Percentiles rank a stretch among this genome's conserved stretches.
phyloP scores from a whole-genome alignment of 1,284 basidiomycete genomes.

The Naganishia sp. region DNA sequence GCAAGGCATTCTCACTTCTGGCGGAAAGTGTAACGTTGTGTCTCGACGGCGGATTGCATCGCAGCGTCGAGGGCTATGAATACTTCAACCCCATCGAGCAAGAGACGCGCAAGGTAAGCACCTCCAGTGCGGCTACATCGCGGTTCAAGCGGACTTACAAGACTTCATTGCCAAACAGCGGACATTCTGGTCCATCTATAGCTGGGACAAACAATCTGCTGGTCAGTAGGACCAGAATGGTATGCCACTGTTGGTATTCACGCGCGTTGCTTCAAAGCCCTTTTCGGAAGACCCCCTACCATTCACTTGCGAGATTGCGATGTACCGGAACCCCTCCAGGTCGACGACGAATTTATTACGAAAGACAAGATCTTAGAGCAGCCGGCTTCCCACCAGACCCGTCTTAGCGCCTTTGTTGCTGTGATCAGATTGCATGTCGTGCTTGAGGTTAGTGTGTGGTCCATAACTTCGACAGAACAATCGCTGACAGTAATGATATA shows the following conservation, averaged over 20 bases:
- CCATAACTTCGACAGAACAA: not conserved
- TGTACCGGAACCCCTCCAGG: slow-evolving; percentile 72
- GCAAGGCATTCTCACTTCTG: slow-evolving; percentile 77
- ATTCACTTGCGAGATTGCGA: slow-evolving; percentile 82
- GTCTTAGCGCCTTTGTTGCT: slow-evolving; percentile 75
- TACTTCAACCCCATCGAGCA: slow-evolving; percentile 82
- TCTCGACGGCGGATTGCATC: slow-evolving; percentile 80
- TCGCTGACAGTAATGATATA: slow-evolving; percentile 19
- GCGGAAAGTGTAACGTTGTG: slow-evolving; percentile 79
- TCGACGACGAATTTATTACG: slow-evolving; percentile 86
- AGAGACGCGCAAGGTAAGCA: slow-evolving; percentile 68
- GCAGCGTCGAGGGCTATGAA: slow-evolving; percentile 82
- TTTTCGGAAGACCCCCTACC: slow-evolving; percentile 82
- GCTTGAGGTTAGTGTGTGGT: slow-evolving; percentile 60
- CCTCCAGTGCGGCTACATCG: not conserved
- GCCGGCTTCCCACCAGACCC: slow-evolving; percentile 67
- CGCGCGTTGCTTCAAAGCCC: slow-evolving; percentile 73
- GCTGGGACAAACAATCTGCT: slow-evolving; percentile 80
- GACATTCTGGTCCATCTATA: slow-evolving; percentile 90
- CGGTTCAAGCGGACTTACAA: not conserved
- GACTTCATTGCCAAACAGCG: slow-evolving; percentile 51
- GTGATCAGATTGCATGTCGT: slow-evolving; percentile 76
- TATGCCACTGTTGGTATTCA: slow-evolving; percentile 57
- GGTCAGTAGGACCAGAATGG: slow-evolving; percentile 31
- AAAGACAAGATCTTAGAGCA: slow-evolving; percentile 68